These are phyloP conservation scores for Cystobasidium slooffiae DNA, from an alignment of 1,284 basidiomycete genomes.

Conservation along the genomic window DNA sequence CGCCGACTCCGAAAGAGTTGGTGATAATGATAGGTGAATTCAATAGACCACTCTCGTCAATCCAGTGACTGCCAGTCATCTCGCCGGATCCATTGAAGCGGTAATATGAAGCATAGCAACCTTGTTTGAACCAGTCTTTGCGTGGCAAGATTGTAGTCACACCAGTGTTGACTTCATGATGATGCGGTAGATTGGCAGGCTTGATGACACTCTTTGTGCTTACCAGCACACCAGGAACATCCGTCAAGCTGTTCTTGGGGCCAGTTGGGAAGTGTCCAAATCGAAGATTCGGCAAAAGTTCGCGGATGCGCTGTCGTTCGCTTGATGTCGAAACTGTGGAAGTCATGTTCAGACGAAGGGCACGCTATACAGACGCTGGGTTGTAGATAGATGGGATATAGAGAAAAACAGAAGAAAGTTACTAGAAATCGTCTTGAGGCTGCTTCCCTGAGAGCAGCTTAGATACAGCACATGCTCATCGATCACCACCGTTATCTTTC, in stretches of 20 bases:
- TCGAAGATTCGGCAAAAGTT: slow-evolving; percentile 38
- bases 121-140: slow-evolving; percentile 46
- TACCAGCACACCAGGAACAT: slow-evolving; percentile 40
- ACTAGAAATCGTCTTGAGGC: no score
- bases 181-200: slow-evolving; percentile 20
- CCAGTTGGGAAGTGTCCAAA: slow-evolving; percentile 42
- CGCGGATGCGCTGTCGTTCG: slow-evolving; percentile 28
- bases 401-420: no score
- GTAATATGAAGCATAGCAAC: slow-evolving; percentile 46
- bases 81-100: slow-evolving; percentile 50
- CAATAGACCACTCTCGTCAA: slow-evolving; percentile 38
- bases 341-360: background rate
- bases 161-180: slow-evolving; percentile 45
- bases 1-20: slow-evolving; percentile 41
- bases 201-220: slow-evolving; percentile 30
- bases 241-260: slow-evolving; percentile 28
- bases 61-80: slow-evolving; percentile 48
- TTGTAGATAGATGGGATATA: no score
- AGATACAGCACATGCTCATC: no score
- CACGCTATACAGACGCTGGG: no score
- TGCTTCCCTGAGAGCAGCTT: no score
- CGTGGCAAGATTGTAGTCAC: slow-evolving; percentile 49
- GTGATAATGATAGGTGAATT: slow-evolving; percentile 43
- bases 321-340: background rate
- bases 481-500: no score